Evolutionary conservation across 177 flowering plant genomes (phyloP), one percentile per base, ranked within the genome.

Genomic region (Vitis hybrid): DNA sequence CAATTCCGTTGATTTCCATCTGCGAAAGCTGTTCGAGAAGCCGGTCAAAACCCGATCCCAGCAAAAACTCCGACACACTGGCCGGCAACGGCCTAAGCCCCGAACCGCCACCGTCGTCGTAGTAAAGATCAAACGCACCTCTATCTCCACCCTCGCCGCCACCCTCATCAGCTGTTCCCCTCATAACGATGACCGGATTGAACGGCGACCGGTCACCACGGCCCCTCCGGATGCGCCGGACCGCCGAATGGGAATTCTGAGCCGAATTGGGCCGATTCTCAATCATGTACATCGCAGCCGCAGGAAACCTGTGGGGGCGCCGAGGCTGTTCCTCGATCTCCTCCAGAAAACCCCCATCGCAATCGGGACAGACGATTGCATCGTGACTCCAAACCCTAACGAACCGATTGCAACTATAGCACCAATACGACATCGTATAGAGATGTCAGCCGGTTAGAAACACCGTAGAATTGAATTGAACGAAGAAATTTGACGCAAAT

Each of bases 41-140:
- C 69, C 91, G 77, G 49, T 87, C 91, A 45, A 89, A 85, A 5
- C 93, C 93, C 1, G 93, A 85, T 3, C 93, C 93, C 6, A 87
- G 53, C 52, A 89, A 56, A 71, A 87, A 87, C 82, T 87, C 93
- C 50, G 91, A 84, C 76, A 89, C 80, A 52, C 81, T 87, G 4
- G 86, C 62, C 6, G 93, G 93, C 57, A 89, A 51, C 3, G 89
- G 93, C 56, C 89, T 66, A 26, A 89, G 56, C 21, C 89, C 91
- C 6, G 87, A 79, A 2, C 89, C 89, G 4, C 68, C 81, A 0
- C 93, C 93, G 29, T 87, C 93, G 15, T 87, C 93, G 52, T 87
- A 87, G 59, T 72, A 87, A 18, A 89, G 59, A 71, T 89, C 88
- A 59, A 82, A 89, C 1, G 84, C 79, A 1, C 75, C 72, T 10